Conservation (phyloP, 202 grass and related monocot genomes). For the Musa balbisiana region DNA sequence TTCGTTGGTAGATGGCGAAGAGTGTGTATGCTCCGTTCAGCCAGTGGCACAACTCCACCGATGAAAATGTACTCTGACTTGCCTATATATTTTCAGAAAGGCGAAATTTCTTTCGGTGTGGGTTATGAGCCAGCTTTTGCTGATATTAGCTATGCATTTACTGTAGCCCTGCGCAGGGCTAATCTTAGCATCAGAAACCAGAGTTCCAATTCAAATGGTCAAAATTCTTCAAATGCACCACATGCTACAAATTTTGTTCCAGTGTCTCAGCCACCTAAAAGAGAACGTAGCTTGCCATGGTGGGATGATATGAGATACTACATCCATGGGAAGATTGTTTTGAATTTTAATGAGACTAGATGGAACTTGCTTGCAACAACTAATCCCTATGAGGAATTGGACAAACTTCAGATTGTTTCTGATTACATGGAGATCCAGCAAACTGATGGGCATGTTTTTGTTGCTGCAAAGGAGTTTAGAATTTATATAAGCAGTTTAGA, state of each 20-base stretch:
- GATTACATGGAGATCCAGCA: slow-evolving; percentile 76
- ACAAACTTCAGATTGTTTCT: slow-evolving; percentile 65
- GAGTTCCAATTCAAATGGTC: slow-evolving; percentile 1
- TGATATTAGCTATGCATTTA: slow-evolving; percentile 98
- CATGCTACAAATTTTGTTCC: neutral
- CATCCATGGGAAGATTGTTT: slow-evolving; percentile 72
- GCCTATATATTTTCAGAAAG: slow-evolving; percentile 75
- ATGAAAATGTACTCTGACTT: slow-evolving; percentile 82
- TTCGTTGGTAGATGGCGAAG: slow-evolving; percentile 93
- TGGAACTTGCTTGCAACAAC: slow-evolving; percentile 80
- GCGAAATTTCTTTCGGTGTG: slow-evolving; percentile 87
- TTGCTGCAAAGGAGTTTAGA: slow-evolving; percentile 54
- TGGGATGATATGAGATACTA: slow-evolving; percentile 99
- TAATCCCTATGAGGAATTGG: slow-evolving; percentile 70
- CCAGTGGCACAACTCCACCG: slow-evolving; percentile 83
- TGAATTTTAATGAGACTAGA: slow-evolving; percentile 55
- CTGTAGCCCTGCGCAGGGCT: slow-evolving; percentile 78
- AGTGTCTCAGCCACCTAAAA: slow-evolving; percentile 58
- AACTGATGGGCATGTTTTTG: slow-evolving; percentile 71
- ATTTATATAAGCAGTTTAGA: slow-evolving; percentile 72
- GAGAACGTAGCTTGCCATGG: slow-evolving; percentile 91
- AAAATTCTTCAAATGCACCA: neutral
- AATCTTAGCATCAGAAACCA: slow-evolving; percentile 68
- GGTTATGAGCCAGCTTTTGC: slow-evolving; percentile 95
- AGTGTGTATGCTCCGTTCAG: slow-evolving; percentile 82